These are phyloP conservation scores for Oxytropis ochrocephala DNA, from an alignment of 306 rosid genomes.

Conservation along the genomic window DNA sequence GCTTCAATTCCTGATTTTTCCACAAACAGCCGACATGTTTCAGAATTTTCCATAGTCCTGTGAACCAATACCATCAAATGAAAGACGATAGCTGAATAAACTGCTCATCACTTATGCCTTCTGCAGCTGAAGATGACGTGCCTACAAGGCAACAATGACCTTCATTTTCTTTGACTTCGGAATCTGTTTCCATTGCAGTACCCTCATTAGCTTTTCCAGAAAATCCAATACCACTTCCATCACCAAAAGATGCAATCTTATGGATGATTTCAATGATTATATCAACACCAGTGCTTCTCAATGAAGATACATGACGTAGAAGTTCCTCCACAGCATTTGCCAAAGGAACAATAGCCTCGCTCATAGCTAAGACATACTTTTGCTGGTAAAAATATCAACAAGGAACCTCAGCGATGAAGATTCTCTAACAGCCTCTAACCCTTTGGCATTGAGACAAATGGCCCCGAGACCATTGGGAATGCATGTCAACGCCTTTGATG, in stretches of 20 bases:
- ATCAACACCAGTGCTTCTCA: conserved; percentile 86
- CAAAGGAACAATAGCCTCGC: conserved; percentile 93
- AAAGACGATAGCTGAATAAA: conserved; percentile 66
- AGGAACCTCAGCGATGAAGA: conserved; percentile 69
- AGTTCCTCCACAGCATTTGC: conserved; percentile 98
- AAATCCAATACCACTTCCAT: conserved; percentile 29
- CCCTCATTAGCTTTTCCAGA: conserved; percentile 54
- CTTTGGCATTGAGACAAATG: conserved; percentile 90
- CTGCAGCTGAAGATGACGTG: conserved; percentile 51
- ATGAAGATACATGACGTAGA: conserved; percentile 78
- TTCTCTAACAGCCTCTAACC: conserved; percentile 86
- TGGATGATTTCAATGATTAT: conserved; percentile 78
- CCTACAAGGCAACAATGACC: conserved; percentile 45
- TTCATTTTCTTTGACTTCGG: conserved; percentile 65
- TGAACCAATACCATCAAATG: conserved; percentile 95
- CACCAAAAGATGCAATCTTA: conserved; percentile 71
- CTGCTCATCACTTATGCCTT: conserved; percentile 71
- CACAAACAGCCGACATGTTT: conserved; percentile 91
- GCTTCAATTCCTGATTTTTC: conserved; percentile 94
- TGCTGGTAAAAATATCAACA: conserved; percentile 76
- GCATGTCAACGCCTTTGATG: conserved; percentile 88
- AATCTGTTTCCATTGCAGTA: conserved; percentile 89
- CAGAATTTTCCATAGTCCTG: conserved; percentile 95
- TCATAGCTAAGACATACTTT: conserved; percentile 82
- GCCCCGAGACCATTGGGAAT: conserved; percentile 98